These are phyloP conservation scores for Helminthosporium solani DNA, from an alignment of 2,329 filamentous ascomycete species.

Conservation along the genomic window DNA sequence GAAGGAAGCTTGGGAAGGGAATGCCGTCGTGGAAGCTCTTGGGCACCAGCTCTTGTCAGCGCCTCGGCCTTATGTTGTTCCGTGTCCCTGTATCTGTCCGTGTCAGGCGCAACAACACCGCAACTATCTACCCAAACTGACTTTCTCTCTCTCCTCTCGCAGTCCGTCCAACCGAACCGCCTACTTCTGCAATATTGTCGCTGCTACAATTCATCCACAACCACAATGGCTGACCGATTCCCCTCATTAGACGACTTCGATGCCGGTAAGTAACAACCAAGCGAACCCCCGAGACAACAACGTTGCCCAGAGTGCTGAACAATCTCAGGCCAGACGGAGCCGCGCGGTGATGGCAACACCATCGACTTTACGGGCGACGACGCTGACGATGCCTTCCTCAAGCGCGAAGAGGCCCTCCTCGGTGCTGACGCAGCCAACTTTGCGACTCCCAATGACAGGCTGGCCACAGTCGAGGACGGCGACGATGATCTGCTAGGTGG, in stretches of 20 bases:
- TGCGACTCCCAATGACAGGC: slow-evolving; percentile 69
- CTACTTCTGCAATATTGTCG: slow-evolving; percentile 1
- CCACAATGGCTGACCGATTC: slow-evolving; percentile 53
- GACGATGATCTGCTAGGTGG: slow-evolving; percentile 73
- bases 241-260: slow-evolving; percentile 56
- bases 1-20: too few species aligned
- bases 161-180: not conserved
- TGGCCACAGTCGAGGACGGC: slow-evolving; percentile 61
- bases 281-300: slow-evolving; percentile 21
- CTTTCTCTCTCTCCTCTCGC: too few species aligned
- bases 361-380: slow-evolving; percentile 55
- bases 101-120: not conserved
- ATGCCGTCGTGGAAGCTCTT: too few species aligned
- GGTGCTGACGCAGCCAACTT: slow-evolving; percentile 95
- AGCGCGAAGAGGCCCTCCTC: slow-evolving; percentile 83
- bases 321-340: slow-evolving; percentile 65
- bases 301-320: slow-evolving; percentile 24
- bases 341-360: slow-evolving; percentile 54
- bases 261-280: slow-evolving; percentile 45
- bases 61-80: too few species aligned
- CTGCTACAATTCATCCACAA: slow-evolving; percentile 2
- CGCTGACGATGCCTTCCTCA: slow-evolving; percentile 74
- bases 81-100: too few species aligned
- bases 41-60: too few species aligned
- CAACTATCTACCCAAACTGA: not conserved